Conservation (phyloP, 2,329 filamentous ascomycete species). For the Stromatinia cepivora region DNA sequence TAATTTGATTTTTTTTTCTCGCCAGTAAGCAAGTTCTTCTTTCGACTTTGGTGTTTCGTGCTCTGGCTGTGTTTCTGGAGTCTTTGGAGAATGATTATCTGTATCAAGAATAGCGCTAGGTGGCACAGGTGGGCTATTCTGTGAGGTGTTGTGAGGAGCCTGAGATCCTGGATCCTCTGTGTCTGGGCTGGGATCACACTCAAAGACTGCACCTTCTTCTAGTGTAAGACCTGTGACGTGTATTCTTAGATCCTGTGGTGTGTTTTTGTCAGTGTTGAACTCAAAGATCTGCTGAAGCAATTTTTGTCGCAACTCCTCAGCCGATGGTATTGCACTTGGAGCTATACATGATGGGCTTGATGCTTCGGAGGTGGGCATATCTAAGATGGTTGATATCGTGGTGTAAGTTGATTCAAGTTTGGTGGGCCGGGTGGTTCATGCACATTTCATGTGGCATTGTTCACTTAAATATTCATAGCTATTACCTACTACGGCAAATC, state of each 20-base stretch:
- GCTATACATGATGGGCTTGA: neutral
- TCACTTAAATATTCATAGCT: neutral
- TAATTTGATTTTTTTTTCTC: neutral
- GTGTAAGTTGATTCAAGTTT: neutral
- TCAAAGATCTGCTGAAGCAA: constrained; percentile 5
- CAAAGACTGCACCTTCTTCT: constrained; percentile 4
- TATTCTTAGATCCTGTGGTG: constrained; percentile 2
- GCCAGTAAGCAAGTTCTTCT: neutral
- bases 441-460: neutral
- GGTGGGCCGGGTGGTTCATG: neutral
- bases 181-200: neutral
- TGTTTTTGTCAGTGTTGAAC: constrained; percentile 5
- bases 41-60: neutral
- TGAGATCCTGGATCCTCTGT: neutral
- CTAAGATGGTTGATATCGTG: neutral
- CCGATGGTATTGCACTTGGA: neutral
- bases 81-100: neutral
- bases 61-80: neutral
- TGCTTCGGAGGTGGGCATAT: neutral
- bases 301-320: neutral
- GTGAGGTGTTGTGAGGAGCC: neutral
- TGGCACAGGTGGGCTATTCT: neutral
- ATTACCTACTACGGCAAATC: neutral
- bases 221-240: constrained; percentile 15
- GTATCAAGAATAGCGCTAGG: neutral